phyloP scores from a whole-genome alignment of 768 basidiomycete species.

The Podaxis sp. region DNA sequence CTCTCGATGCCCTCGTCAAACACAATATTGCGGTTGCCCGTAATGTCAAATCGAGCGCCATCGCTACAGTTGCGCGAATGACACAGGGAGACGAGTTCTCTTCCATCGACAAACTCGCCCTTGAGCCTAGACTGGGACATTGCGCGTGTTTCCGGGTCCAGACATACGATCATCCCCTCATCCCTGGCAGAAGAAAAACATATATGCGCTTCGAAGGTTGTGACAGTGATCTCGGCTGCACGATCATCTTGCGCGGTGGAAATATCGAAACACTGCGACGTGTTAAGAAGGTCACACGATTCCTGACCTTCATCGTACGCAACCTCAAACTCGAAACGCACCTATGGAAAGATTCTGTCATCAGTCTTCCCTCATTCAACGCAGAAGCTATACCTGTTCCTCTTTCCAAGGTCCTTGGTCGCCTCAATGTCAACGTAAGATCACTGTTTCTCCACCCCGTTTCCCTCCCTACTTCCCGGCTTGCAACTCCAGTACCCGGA shows the following conservation, averaged over 20 bases:
- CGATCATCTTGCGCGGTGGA: conserved; percentile 86
- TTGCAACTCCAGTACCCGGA: not conserved
- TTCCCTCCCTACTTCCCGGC: conserved; percentile 11
- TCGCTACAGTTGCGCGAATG: conserved; percentile 87
- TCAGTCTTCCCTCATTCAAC: conserved; percentile 65
- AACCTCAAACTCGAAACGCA: conserved; percentile 93
- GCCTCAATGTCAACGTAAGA: conserved; percentile 21
- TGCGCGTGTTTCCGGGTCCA: conserved; percentile 84
- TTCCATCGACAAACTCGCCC: conserved; percentile 89
- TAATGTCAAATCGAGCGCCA: conserved; percentile 82
- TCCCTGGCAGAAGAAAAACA: conserved; percentile 92
- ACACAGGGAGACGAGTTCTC: conserved; percentile 94
- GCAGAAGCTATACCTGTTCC: conserved; percentile 58
- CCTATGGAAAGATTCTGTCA: conserved; percentile 87
- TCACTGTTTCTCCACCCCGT: conserved; percentile 13
- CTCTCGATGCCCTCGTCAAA: conserved; percentile 79
- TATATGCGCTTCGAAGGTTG: conserved; percentile 99
- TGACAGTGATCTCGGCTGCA: conserved; percentile 88
- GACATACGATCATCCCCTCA: conserved; percentile 91
- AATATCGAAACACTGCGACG: conserved; percentile 75
- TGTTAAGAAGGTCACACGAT: conserved; percentile 90
- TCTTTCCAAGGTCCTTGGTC: conserved; percentile 20
- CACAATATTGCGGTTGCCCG: conserved; percentile 89
- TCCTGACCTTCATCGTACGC: conserved; percentile 88
- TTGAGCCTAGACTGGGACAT: conserved; percentile 87